Evolutionary conservation across 768 basidiomycete genomes (phyloP).

Genomic region (Pleurotus cornucopiae): DNA sequence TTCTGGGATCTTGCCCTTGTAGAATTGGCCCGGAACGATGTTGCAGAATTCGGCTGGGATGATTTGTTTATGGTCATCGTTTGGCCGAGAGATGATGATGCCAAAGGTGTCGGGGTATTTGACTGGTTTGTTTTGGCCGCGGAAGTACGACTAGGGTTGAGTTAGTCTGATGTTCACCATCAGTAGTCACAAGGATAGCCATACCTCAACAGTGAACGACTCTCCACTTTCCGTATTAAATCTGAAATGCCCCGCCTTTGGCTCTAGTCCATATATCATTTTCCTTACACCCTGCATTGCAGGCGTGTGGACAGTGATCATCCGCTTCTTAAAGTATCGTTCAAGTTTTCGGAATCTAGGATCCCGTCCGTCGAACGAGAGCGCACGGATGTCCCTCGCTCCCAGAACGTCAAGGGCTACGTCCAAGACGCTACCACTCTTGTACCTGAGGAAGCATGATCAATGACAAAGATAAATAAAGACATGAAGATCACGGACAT

Average conservation of each 20-base stretch:
- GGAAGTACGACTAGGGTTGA: conserved; percentile 36
- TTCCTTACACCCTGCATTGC: conserved; percentile 19
- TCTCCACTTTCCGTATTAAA: conserved; percentile 34
- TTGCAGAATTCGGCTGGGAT: conserved; percentile 49
- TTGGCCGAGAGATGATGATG: conserved; percentile 24
- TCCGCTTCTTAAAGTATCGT: conserved; percentile 32
- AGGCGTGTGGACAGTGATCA: conserved; percentile 24
- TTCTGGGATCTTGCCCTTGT: conserved; percentile 37
- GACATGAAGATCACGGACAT: conserved; percentile 28
- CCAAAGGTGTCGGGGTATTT: conserved; percentile 33
- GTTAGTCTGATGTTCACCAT: neutral
- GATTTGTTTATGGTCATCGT: conserved; percentile 23
- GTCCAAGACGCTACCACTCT: conserved; percentile 23
- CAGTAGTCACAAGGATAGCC: neutral
- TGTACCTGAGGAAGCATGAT: conserved; percentile 20
- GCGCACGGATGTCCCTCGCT: conserved; percentile 20
- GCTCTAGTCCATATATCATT: conserved; percentile 32
- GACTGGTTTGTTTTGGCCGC: conserved; percentile 24
- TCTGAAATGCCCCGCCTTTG: conserved; percentile 29
- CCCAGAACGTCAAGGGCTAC: conserved; percentile 27
- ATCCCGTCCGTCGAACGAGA: conserved; percentile 19
- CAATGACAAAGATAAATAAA: neutral
- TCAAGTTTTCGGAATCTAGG: conserved; percentile 27
- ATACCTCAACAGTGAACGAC: conserved; percentile 36
- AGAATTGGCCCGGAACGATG: conserved; percentile 45